These are phyloP conservation scores for Hirschioporus abietinus DNA, from an alignment of 768 basidiomycete genomes.

Conservation along the genomic window DNA sequence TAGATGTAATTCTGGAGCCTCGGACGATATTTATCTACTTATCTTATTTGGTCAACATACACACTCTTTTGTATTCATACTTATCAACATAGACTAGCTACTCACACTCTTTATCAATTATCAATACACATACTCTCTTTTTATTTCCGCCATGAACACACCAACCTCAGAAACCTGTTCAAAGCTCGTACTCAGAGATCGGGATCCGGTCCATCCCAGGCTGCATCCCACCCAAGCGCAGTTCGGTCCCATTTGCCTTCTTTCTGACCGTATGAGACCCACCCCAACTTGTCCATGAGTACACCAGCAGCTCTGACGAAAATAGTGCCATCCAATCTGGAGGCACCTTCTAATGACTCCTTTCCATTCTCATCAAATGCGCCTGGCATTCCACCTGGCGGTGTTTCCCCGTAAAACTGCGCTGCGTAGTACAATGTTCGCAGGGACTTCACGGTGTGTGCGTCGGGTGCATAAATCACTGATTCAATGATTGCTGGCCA, in stretches of 20 bases:
- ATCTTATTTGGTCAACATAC: background rate
- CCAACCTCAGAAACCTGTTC: conserved; percentile 8
- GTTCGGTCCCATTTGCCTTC: conserved; percentile 50
- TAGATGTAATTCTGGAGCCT: background rate
- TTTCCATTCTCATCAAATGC: conserved; percentile 32
- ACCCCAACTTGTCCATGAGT: conserved; percentile 50
- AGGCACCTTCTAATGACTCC: conserved; percentile 43
- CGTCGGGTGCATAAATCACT: conserved; percentile 43
- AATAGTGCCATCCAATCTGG: conserved; percentile 46
- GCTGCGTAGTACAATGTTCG: conserved; percentile 45
- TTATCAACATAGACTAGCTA: background rate
- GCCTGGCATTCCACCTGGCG: conserved; percentile 36
- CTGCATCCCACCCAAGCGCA: conserved; percentile 56
- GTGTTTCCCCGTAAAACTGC: conserved; percentile 38
- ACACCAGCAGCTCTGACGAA: conserved; percentile 55
- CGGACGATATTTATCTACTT: background rate
- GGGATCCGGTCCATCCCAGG: conserved; percentile 39
- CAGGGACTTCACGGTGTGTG: conserved; percentile 47
- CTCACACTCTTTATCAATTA: background rate
- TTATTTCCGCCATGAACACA: background rate
- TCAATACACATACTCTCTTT: background rate
- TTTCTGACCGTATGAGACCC: conserved; percentile 47
- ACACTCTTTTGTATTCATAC: background rate
- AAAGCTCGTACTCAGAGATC: too few relatives aligned
- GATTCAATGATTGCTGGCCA: conserved; percentile 47